Base-by-base conservation (phyloP, 805 yeast genomes). In the Clavispora fructus region DNA sequence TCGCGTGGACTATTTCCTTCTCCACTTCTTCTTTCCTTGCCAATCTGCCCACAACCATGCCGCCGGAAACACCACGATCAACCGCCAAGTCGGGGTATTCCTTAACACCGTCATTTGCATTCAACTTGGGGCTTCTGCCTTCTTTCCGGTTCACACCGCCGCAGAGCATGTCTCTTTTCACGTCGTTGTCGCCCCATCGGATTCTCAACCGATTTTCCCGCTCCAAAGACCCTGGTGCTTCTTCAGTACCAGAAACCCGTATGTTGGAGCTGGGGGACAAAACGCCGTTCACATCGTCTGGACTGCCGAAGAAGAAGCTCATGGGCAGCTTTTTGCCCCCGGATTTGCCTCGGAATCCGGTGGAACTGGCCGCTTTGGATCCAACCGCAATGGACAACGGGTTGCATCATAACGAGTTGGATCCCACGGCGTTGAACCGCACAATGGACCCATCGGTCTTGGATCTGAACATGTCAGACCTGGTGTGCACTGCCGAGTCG, bases 71-170 rank as follows among this genome's bases (percentile, higher is more conserved):
- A 5, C 55, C 55, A 9, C 47, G 46, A 46, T 42, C 44, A 25
- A 35, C 25, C 23, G 47, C 49, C 37, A 41, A 39, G n/a, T n/a
- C 43, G 4, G 19, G 31, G 14, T 40, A 43, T 13, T 23, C 29
- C 14, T 19, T 56, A 43, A 65, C 71, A 11, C 69, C 71, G 1
- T 59, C 69, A 7, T 68, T 69, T 53, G 58, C 67, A 27, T 68
- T 70, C 49, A 71, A 73, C 7, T 52, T 69, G 28, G 69, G 68
- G 32, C 67, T 69, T 42, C 73, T 67, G 72, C 75, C 75, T 12
- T 67, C 73, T n/a, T 68, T 70, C 53, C 67, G 63, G 33, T 65
- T 70, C 51, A 56, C 62, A 42, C 64, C 73, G 10, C 75, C 75
- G 7, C 44, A 66, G 30, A 53, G 50, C 37, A 28, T 55, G 39